Conservation (phyloP, 768 basidiomycete species). For the Termitomyces titanicus region DNA sequence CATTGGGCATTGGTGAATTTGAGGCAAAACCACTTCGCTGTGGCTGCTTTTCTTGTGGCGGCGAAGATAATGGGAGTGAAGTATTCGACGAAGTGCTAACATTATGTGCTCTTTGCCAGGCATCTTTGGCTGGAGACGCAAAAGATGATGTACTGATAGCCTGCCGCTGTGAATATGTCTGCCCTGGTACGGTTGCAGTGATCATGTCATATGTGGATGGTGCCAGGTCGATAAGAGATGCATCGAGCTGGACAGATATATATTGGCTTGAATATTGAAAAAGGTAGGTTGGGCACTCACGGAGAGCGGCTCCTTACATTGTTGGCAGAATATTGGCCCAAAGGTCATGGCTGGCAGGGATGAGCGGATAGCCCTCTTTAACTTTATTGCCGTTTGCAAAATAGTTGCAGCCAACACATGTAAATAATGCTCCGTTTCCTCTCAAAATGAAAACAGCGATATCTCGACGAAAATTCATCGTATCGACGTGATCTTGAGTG, state of each 20-base stretch:
- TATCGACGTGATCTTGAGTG: no score
- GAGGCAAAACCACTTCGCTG: slow-evolving; percentile 31
- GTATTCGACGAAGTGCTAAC: slow-evolving; percentile 29
- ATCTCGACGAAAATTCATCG: no score
- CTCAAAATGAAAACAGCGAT: no score
- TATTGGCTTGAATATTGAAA: neutral
- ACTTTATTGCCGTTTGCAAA: no score
- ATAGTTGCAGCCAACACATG: no score
- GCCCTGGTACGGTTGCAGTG: slow-evolving; percentile 58
- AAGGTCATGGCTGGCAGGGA: slow-evolving; percentile 32
- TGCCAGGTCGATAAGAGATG: slow-evolving; percentile 83
- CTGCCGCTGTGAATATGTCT: slow-evolving; percentile 31
- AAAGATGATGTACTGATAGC: slow-evolving; percentile 42
- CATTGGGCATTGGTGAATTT: slow-evolving; percentile 56
- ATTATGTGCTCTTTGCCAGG: slow-evolving; percentile 59
- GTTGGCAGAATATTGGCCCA: slow-evolving; percentile 63
- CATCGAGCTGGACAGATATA: slow-evolving; percentile 60
- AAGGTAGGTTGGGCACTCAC: slow-evolving; percentile 30
- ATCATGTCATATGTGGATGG: slow-evolving; percentile 89
- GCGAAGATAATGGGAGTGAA: slow-evolving; percentile 42
- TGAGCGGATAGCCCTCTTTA: no score
- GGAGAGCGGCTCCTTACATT: slow-evolving; percentile 90
- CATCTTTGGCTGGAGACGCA: slow-evolving; percentile 50
- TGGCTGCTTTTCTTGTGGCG: slow-evolving; percentile 58
- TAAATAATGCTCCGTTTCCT: no score